These are phyloP conservation scores for Didymellaceae sp. DNA, from an alignment of 2,329 filamentous ascomycete species.

Conservation along the genomic window DNA sequence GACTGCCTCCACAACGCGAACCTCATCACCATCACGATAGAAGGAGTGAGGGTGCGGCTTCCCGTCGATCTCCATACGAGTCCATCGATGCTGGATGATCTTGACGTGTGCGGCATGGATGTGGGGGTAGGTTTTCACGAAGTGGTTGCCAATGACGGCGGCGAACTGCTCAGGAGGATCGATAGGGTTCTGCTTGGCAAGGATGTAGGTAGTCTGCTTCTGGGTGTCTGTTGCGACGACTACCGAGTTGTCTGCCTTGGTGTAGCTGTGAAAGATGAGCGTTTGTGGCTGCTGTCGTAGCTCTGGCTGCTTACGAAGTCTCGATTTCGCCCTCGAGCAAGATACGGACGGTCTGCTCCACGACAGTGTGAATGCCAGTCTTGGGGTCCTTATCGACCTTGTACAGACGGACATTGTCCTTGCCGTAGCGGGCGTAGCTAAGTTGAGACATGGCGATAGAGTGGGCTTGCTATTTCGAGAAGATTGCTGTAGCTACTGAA, in stretches of 20 bases:
- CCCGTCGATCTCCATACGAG: conserved; percentile 84
- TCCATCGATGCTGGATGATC: conserved; percentile 88
- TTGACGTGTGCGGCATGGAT: conserved; percentile 84
- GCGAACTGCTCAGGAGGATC: conserved; percentile 93
- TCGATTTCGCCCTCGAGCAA: conserved; percentile 93
- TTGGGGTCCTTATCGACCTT: conserved; percentile 85
- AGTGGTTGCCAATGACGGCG: conserved; percentile 83
- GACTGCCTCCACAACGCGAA: conserved; percentile 79
- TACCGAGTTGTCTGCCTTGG: conserved; percentile 89
- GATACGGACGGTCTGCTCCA: conserved; percentile 93
- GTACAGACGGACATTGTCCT: conserved; percentile 98
- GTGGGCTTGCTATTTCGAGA: neutral
- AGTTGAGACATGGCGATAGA: conserved; percentile 53
- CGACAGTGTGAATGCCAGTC: conserved; percentile 81
- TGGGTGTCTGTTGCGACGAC: conserved; percentile 97
- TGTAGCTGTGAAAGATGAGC: conserved; percentile 69
- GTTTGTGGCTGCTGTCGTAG: neutral
- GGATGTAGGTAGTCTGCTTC: conserved; percentile 91
- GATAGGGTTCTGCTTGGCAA: conserved; percentile 91
- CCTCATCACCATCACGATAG: conserved; percentile 86
- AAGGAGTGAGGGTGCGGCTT: conserved; percentile 95
- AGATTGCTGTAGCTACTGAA: neutral
- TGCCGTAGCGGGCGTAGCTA: conserved; percentile 75
- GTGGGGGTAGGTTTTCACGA: conserved; percentile 85
- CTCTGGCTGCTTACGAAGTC: conserved; percentile 65